Base-by-base conservation (phyloP, 108 stramenopile species). In the Cyclotella choctawhatcheeana region DNA sequence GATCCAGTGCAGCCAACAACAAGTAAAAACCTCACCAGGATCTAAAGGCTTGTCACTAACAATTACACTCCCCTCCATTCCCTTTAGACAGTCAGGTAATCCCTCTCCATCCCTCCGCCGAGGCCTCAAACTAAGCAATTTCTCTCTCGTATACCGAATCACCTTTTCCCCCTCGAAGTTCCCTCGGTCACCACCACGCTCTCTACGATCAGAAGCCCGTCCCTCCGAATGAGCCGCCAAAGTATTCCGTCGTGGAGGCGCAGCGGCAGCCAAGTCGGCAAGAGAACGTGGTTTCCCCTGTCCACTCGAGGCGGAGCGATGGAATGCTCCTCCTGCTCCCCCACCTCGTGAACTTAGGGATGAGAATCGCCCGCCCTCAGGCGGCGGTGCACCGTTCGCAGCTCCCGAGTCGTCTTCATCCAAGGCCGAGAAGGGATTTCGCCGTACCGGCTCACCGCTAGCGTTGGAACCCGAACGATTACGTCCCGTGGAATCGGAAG, bases 141-240 rank as follows among this genome's bases (percentile, higher is more conserved):
- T 87, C 71, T 94, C 93, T 31, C 90, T 60, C 13, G 93, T 90
- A 52, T 84, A 94, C 1, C 93, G 84, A 67, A 89, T 76, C 1
- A 89, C 81, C 29, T 86, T 83, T 27, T 73, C 74, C 33, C 73
- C 79, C 64, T 63, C 58, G 7, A n/a, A n/a, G n/a, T n/a, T n/a
- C n/a, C n/a, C n/a, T n/a, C n/a, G n/a, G n/a, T 12, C 72, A 17
- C 16, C 47, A 10, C 31, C 56, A 25, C 53, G 37, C 45, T 14
- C 67, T n/a, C 16, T 33, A 10, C 32, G 55, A 34, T 44, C 56
- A 44, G 44, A 35, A 35, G 12, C 37, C 18, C 35, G n/a, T n/a
- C n/a, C n/a, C n/a, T n/a, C n/a, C n/a, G n/a, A n/a, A 48, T n/a
- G 34, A 25, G 22, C 60, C 43, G 43, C 34, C 21, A 47, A 27